These are phyloP conservation scores for Pyrenophora tritici-repentis DNA, from an alignment of 2,329 filamentous ascomycete species.

Conservation along the genomic window DNA sequence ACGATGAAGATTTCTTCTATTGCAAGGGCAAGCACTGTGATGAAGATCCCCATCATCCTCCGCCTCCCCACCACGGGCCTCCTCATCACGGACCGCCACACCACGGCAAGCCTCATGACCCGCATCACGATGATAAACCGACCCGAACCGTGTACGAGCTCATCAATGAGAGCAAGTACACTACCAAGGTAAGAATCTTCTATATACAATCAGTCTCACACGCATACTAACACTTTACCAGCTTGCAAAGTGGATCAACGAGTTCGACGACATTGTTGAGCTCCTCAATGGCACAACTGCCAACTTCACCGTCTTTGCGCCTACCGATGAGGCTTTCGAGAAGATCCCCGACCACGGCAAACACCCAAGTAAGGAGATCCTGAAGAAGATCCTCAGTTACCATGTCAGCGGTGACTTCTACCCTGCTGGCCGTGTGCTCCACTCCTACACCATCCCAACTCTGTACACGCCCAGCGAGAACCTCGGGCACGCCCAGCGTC, in stretches of 20 bases:
- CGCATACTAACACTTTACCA: too few relatives aligned
- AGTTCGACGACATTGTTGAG: constrained; percentile 72
- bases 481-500: constrained; percentile 64
- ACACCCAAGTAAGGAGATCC: constrained; percentile 68
- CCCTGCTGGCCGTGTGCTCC: constrained; percentile 67
- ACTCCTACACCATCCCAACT: constrained; percentile 75
- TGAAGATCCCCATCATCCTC: constrained; percentile 36
- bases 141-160: constrained; percentile 80
- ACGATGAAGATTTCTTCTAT: too few relatives aligned
- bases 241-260: constrained; percentile 74
- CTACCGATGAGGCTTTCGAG: constrained; percentile 76
- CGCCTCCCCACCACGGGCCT: constrained; percentile 12
- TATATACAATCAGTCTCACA: too few relatives aligned
- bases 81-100: constrained; percentile 35
- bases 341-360: constrained; percentile 58
- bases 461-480: constrained; percentile 63
- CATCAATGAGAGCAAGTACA: constrained; percentile 75
- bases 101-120: constrained; percentile 46
- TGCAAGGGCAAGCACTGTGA: constrained; percentile 18
- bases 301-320: constrained; percentile 83
- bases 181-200: constrained; percentile 57
- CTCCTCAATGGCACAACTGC: constrained; percentile 73
- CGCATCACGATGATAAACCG: constrained; percentile 50
- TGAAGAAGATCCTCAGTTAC: constrained; percentile 74
- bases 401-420: constrained; percentile 73